Base-by-base conservation (phyloP, 768 basidiomycete genomes). In the Xanthoconium stramineum region DNA sequence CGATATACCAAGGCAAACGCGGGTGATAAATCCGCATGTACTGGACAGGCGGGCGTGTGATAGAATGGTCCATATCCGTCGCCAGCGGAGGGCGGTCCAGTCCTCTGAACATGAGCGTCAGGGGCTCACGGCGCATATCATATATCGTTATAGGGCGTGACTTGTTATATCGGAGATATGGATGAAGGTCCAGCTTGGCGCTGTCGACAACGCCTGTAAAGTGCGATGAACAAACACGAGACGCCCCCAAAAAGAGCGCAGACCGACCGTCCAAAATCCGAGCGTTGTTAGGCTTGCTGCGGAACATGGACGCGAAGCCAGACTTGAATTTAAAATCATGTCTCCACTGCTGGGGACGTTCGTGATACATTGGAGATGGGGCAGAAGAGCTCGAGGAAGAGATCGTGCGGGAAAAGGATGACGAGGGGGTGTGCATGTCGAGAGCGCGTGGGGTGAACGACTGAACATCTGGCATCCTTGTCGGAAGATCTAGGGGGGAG, bases 1-100 rank as follows among this genome's bases (percentile, higher is more conserved):
- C 86, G 65, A 89, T 78, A 69, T 80, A 85, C 87, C 87, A 89
- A 0, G 87, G 86, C 1, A 85, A 70, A 36, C 74, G 72, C 0
- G 78, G 69, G 67, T 85, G 83, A 62, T 76, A 82, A 48, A 88
- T 63, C 13, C 83, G 82, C 74, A 88, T 78, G 53, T 69, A 69
- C 6, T 70, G 63, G 0, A 79, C 70, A 2, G 82, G 75, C 1
- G 84, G 84, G 39, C 74, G 72, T 14, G 80, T 81, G 24, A 79
- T 81, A 50, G 82, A 75, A 43, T 82, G 83, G 13, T 76, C 73
- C 59, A 85, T 76, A 62, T 88, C 84, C 48, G 75, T 75, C 6
- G 66, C 57, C 56, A 79, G 80, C 35, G 74, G 74, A 1, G 63
- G 68, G 5, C 80, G 78, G 9, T 69, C 58, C 24, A 85, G 68